Evolutionary conservation across 1,139 yeast genomes (phyloP), one percentile per base, ranked within the genome.

Genomic region (Kluyveromyces sp.): DNA sequence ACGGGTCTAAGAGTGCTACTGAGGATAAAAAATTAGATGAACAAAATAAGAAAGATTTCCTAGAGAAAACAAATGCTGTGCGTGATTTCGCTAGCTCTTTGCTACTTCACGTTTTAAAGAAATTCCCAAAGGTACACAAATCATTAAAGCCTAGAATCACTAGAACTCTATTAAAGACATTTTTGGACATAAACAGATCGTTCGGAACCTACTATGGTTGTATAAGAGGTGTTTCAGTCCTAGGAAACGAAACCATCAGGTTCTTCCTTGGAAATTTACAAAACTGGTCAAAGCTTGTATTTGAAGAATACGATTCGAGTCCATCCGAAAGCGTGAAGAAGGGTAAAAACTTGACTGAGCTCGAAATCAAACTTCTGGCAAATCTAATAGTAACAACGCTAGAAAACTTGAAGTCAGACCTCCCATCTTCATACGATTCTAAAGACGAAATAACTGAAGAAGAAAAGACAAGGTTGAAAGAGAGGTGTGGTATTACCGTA

Each of bases 171-270:
- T 72, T 94, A 48, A 81, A 95, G 57, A 97, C 97, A 0, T 85
- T 94, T 55, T 73, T 94, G 65, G 96, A 92, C 54, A 72, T 78
- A 21, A 72, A 68, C 42, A 67, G 88, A 57, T 92, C 92, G 1
- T 76, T 84, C 8, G 96, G 96, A 1, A 88, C 97, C 0, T 89
- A 89, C 54, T 92, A 85, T 58, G 99, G 99, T 38, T 85, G 97
- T 3, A 77, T 94, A 41, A 77, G 80, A 42, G 98, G 97, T 3
- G 76, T 92, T 59, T 77, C 78, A 49, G 87, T 84, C 30, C 70
- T 94, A 63, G 98, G 97, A 2, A 73, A 81, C 10, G 98, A 94
- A 65, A 95, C 94, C 6, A 79, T 92, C 35, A 78, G 96, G 53
- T 83, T 92, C 42, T 73, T 94, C 49, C 71, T 90, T 39, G 97